These are phyloP conservation scores for Eimeria zaria DNA, from an alignment of 169 alveolate species.

Conservation along the genomic window DNA sequence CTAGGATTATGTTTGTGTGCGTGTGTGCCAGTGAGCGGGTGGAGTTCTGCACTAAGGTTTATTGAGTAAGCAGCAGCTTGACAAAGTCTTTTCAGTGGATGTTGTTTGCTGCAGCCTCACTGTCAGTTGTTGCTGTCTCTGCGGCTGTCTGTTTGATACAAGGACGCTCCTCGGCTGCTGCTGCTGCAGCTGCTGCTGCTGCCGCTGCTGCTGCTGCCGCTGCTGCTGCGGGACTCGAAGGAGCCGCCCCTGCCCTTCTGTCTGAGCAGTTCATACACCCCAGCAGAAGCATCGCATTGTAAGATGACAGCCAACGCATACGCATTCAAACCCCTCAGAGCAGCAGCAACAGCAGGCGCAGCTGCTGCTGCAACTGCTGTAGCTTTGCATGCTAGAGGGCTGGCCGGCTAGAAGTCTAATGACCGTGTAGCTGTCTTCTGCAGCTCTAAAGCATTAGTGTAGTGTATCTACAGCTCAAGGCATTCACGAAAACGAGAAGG, in stretches of 20 bases:
- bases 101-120: not conserved
- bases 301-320: not conserved
- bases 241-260: not conserved
- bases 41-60: not conserved
- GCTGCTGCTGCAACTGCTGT: not conserved
- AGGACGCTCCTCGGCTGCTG: not conserved
- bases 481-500: not conserved
- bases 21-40: not conserved
- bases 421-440: not conserved
- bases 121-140: not conserved
- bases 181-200: too few species aligned
- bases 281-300: not conserved
- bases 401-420: not conserved
- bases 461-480: not conserved
- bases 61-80: not conserved
- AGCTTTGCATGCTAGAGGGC: not conserved
- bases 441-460: not conserved
- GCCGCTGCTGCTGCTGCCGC: not conserved
- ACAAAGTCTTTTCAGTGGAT: not conserved
- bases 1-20: not conserved
- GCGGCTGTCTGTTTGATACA: not conserved
- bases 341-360: not conserved
- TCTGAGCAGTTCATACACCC: conserved; percentile 27
- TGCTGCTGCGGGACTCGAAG: not conserved
- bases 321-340: not conserved